phyloP scores from a whole-genome alignment of 2,329 filamentous ascomycete genomes.

The Chalaropsis ovoidea region DNA sequence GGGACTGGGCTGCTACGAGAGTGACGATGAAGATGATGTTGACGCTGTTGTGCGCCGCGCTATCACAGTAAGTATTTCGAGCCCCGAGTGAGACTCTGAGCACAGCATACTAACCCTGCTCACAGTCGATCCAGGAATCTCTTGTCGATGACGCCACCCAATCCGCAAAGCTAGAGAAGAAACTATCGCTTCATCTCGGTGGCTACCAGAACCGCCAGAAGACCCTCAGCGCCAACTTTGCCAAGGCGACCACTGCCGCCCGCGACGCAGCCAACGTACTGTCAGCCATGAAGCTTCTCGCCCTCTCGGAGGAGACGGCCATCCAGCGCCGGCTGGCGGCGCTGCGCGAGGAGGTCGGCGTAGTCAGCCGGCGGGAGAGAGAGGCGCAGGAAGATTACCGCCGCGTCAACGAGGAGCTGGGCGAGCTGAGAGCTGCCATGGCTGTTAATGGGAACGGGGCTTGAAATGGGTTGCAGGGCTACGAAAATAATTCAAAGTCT shows the following conservation, averaged over 20 bases:
- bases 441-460: background rate
- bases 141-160: conserved; percentile 66
- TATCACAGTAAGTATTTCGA: conserved; percentile 54
- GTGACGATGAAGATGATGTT: conserved; percentile 63
- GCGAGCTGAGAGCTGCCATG: conserved; percentile 39
- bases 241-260: conserved; percentile 62
- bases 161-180: conserved; percentile 86
- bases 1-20: conserved; percentile 69
- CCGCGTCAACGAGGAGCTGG: conserved; percentile 65
- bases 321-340: conserved; percentile 61
- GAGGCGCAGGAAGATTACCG: conserved; percentile 85
- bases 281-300: conserved; percentile 62
- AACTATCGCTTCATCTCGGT: conserved; percentile 73
- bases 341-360: conserved; percentile 71
- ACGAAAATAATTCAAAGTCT: background rate
- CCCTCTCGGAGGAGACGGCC: conserved; percentile 69
- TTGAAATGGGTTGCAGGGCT: background rate
- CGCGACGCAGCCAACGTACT: conserved; percentile 63
- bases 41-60: conserved; percentile 53
- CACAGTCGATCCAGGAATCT: conserved; percentile 57
- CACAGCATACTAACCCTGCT: conserved; percentile 18
- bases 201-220: conserved; percentile 84
- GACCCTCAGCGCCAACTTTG: conserved; percentile 67
- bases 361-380: conserved; percentile 69
- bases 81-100: background rate